phyloP scores from a whole-genome alignment of 768 basidiomycete species.

The Lanmaoa rubissima region DNA sequence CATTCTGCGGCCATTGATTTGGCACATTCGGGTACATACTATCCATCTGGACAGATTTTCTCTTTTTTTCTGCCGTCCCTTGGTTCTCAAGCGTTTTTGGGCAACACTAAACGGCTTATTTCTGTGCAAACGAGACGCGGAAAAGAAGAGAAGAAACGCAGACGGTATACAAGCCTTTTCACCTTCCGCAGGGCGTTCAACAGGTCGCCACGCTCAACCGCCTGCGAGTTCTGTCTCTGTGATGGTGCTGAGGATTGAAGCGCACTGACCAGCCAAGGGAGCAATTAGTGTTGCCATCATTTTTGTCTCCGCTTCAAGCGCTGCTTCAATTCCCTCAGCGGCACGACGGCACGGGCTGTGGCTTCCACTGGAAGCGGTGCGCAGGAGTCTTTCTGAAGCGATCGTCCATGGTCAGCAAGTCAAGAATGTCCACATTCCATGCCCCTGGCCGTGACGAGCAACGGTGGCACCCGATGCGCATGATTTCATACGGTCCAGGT shows the following conservation, averaged over 20 bases:
- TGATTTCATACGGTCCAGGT: neutral
- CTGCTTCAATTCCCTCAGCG: constrained; percentile 18
- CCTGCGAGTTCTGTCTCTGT: constrained; percentile 40
- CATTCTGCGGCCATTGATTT: constrained; percentile 41
- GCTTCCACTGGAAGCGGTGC: constrained; percentile 21
- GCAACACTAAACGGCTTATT: constrained; percentile 47
- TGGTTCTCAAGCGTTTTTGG: constrained; percentile 43
- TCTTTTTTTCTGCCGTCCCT: constrained; percentile 38
- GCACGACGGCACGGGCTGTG: constrained; percentile 27
- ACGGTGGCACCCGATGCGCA: neutral
- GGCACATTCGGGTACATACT: constrained; percentile 47
- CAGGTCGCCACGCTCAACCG: constrained; percentile 36
- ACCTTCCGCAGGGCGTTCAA: constrained; percentile 38
- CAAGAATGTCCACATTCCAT: neutral
- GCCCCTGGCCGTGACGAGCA: constrained; percentile 1
- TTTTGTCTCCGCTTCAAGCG: constrained; percentile 31
- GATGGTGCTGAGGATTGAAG: constrained; percentile 38
- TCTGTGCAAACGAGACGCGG: constrained; percentile 40
- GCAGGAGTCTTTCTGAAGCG: constrained; percentile 17
- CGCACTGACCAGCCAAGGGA: constrained; percentile 32
- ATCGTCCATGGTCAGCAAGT: constrained; percentile 22
- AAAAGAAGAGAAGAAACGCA: constrained; percentile 36
- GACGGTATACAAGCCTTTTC: constrained; percentile 40
- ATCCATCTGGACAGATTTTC: constrained; percentile 41
- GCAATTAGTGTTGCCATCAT: constrained; percentile 23